phyloP scores from a whole-genome alignment of 2,329 filamentous ascomycete species.

The Alternaria brassicicola region DNA sequence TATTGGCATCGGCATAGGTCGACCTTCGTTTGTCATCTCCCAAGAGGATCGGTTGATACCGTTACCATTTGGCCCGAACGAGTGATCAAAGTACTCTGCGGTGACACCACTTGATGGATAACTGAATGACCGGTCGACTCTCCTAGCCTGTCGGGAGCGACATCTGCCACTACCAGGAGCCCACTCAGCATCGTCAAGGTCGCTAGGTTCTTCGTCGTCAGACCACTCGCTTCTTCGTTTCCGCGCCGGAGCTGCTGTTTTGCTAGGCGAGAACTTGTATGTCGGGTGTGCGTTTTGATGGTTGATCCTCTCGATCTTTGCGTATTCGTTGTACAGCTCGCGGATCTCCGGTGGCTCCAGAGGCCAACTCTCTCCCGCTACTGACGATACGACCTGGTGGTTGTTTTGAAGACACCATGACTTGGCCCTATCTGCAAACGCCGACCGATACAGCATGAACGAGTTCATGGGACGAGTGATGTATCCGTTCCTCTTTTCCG shows the following conservation, averaged over 20 bases:
- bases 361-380: slow-evolving; percentile 87
- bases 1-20: slow-evolving; percentile 55
- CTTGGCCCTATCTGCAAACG: slow-evolving; percentile 87
- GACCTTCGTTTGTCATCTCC: slow-evolving; percentile 59
- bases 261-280: slow-evolving; percentile 93
- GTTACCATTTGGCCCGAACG: slow-evolving; percentile 35
- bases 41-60: slow-evolving; percentile 57
- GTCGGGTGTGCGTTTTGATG: slow-evolving; percentile 84
- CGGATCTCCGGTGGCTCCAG: slow-evolving; percentile 76
- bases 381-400: slow-evolving; percentile 87
- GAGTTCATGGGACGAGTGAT: slow-evolving; percentile 95
- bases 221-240: slow-evolving; percentile 57
- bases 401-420: slow-evolving; percentile 83
- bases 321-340: slow-evolving; percentile 77
- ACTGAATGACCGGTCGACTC: slow-evolving; percentile 33
- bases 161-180: slow-evolving; percentile 35
- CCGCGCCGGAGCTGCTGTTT: slow-evolving; percentile 56
- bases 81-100: slow-evolving; percentile 35
- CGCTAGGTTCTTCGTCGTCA: slow-evolving; percentile 50
- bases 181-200: slow-evolving; percentile 52
- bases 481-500: slow-evolving; percentile 73
- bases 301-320: slow-evolving; percentile 80
- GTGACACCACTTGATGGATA: slow-evolving; percentile 34
- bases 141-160: slow-evolving; percentile 29
- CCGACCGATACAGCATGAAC: slow-evolving; percentile 96